A percentile compares a stretch with the other conserved stretches of the same genome.
These are phyloP conservation scores for Epithele typhae DNA, from an alignment of 768 basidiomycete genomes.

Conservation along the genomic window DNA sequence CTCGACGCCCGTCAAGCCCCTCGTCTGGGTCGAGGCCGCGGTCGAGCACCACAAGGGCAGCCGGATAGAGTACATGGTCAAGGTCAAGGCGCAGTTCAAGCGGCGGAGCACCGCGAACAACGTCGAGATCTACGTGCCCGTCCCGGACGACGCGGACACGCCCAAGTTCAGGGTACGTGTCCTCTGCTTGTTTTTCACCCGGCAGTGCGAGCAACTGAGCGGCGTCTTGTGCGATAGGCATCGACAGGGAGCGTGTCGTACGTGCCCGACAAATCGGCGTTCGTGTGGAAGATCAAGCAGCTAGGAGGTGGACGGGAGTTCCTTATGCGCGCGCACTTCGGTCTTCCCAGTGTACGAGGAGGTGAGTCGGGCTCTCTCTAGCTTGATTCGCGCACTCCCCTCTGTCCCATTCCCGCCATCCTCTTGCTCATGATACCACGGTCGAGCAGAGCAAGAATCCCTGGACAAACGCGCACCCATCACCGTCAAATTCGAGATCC, in stretches of 20 bases:
- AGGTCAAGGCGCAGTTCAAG: slow-evolving; percentile 97
- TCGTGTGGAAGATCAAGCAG: slow-evolving; percentile 99
- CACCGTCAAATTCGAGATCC: slow-evolving; percentile 96
- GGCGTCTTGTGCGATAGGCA: slow-evolving; percentile 45
- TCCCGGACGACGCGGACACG: slow-evolving; percentile 97
- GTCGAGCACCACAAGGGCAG: slow-evolving; percentile 92
- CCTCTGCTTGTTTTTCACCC: background rate
- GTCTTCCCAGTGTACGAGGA: slow-evolving; percentile 86
- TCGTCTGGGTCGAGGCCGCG: slow-evolving; percentile 96
- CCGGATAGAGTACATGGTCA: slow-evolving; percentile 93
- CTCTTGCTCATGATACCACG: background rate
- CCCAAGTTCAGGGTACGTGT: slow-evolving; percentile 87
- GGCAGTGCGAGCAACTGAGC: background rate
- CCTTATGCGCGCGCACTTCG: slow-evolving; percentile 97
- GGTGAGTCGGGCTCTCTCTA: slow-evolving; percentile 48
- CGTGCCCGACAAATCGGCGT: slow-evolving; percentile 95
- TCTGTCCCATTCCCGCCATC: background rate
- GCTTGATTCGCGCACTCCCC: background rate
- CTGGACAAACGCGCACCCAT: slow-evolving; percentile 90
- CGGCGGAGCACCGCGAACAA: slow-evolving; percentile 95
- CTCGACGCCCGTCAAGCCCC: slow-evolving; percentile 92
- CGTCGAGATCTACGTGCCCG: slow-evolving; percentile 98
- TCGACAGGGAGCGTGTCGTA: slow-evolving; percentile 95
- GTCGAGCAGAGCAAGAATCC: slow-evolving; percentile 61
- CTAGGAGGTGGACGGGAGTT: slow-evolving; percentile 95